A percentile compares a stretch with the other conserved stretches of the same genome.
These are phyloP conservation scores for Trichoderma orchidacearum DNA, from an alignment of 495 filamentous ascomycete genomes.

Conservation along the genomic window DNA sequence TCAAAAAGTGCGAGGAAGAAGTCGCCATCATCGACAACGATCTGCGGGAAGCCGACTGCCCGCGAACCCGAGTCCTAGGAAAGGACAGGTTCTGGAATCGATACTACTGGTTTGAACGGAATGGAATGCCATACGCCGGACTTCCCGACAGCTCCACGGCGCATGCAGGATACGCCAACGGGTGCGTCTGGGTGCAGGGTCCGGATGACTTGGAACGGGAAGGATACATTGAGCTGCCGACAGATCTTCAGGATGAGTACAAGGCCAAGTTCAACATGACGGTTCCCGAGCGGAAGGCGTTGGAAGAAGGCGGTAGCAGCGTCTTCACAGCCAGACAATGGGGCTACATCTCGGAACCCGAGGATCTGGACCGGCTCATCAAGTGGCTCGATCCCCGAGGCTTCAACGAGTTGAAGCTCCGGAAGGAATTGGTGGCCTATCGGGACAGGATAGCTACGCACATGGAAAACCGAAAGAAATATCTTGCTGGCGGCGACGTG, in stretches of 20 bases:
- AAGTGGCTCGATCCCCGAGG: slow-evolving; percentile 82
- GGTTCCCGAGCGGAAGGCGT: slow-evolving; percentile 69
- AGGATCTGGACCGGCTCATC: slow-evolving; percentile 61
- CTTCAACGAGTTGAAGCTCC: slow-evolving; percentile 65
- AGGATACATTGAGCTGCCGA: slow-evolving; percentile 59
- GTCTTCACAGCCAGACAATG: slow-evolving; percentile 70
- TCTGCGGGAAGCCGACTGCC: slow-evolving; percentile 83
- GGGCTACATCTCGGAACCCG: slow-evolving; percentile 78
- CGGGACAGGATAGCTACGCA: slow-evolving; percentile 61
- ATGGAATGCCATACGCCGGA: slow-evolving; percentile 92
- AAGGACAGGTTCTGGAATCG: slow-evolving; percentile 95
- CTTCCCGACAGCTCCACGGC: slow-evolving; percentile 80
- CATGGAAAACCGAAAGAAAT: slow-evolving; percentile 66
- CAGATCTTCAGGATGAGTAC: slow-evolving; percentile 51
- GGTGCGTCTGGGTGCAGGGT: slow-evolving; percentile 89
- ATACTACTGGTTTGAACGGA: slow-evolving; percentile 98
- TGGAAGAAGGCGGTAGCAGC: slow-evolving; percentile 73
- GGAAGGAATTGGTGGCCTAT: slow-evolving; percentile 71
- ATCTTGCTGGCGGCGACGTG: slow-evolving; percentile 34
- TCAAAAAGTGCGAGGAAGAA: slow-evolving; percentile 68
- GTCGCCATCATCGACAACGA: slow-evolving; percentile 80
- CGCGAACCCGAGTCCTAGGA: slow-evolving; percentile 75
- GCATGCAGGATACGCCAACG: slow-evolving; percentile 79
- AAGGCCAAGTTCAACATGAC: slow-evolving; percentile 59
- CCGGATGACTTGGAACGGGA: slow-evolving; percentile 79